These are phyloP conservation scores for Elaeagnus macrophylla DNA, from an alignment of 306 rosid genomes.

Conservation along the genomic window DNA sequence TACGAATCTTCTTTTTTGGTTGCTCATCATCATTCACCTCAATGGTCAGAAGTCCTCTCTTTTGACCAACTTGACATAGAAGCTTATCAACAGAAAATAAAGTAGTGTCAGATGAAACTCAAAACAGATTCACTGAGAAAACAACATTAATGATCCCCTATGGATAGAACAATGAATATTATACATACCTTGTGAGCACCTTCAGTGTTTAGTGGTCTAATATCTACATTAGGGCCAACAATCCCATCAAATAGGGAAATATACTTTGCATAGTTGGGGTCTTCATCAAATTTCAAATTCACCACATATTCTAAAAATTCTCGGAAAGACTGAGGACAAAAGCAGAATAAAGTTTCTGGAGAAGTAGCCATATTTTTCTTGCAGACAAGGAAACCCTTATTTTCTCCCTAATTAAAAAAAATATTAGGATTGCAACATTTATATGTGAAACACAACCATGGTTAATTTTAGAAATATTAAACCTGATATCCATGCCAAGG, in stretches of 20 bases:
- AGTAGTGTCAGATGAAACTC: background rate
- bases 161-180: background rate
- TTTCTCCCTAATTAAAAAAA: constrained; percentile 62
- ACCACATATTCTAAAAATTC: constrained; percentile 85
- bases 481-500: constrained; percentile 99
- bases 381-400: too few relatives aligned
- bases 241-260: constrained; percentile 77
- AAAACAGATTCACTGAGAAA: constrained; percentile 1
- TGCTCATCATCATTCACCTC: constrained; percentile 87
- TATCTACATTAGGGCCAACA: constrained; percentile 59
- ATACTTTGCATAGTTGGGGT: constrained; percentile 93
- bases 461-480: constrained; percentile 7
- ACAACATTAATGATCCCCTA: background rate
- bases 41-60: constrained; percentile 67
- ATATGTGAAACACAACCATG: constrained; percentile 8
- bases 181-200: constrained; percentile 78
- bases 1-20: constrained; percentile 85
- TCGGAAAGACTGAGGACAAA: constrained; percentile 79
- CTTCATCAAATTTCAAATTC: constrained; percentile 85
- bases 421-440: background rate
- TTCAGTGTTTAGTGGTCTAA: constrained; percentile 82
- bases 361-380: constrained; percentile 91
- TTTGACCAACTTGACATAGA: constrained; percentile 72
- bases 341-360: constrained; percentile 87
- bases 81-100: constrained; percentile 1